Evolutionary conservation across 106 monocot species (phyloP), one percentile per base, ranked within the genome.

Genomic region (Xerophyta viscosa): DNA sequence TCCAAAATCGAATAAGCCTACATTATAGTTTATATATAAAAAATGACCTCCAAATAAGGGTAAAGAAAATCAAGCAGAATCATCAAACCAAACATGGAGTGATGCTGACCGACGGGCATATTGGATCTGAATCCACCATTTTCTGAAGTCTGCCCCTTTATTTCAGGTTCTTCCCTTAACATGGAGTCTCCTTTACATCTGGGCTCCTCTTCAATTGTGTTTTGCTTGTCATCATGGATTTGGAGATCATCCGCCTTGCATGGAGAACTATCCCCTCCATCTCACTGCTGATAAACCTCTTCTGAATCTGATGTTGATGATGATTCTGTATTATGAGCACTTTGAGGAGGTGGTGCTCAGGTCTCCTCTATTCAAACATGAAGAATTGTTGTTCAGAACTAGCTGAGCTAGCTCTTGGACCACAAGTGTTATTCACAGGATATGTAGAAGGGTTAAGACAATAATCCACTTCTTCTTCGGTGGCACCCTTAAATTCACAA

Each of bases 281-380:
- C 71, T 31, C 71, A 74, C 24, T 68, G 71, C 45, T 67, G 90
- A 61, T 61, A 62, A 31, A 66, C 58, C 61, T 87, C 88, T 57
- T 94, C 94, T 36, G 81, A 94, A 67, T 94, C 94, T 39, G 82
- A 86, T 18, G 70, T 81, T 18, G 87, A 79, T 0, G 80, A 80
- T 50, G 79, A 83, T 29, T 81, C 92, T 24, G 48, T 21, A 63
- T 75, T 84, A 29, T 37, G 79, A 24, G 45, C 54, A 60, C 80
- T 71, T n/a, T 27, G 68, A 84, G 36, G 80, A 83, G 65, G 66
- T 77, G 24, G 52, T 68, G 63, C 66, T 70, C 42, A 64, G 68
- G 57, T 82, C 82, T 6, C 68, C 72, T 50, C 82, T 82, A 52
- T 78, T 88, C 10, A 67, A 70, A 54, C 70, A 78, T 50, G 78